Conservation (phyloP, 331 rosid species). For the Prunus yedoensis region DNA sequence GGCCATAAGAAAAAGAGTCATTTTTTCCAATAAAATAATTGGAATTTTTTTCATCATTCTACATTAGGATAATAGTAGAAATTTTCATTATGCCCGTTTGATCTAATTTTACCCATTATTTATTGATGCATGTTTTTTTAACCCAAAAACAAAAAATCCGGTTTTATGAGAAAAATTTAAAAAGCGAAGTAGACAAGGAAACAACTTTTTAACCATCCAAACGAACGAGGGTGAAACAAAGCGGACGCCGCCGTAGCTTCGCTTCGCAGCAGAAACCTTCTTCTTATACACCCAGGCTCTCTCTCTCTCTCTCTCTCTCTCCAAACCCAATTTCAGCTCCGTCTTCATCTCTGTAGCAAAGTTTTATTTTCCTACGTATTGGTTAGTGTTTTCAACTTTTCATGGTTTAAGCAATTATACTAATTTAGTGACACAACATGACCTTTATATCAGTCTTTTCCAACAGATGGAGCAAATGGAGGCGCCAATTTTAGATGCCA, state of each 20-base stretch:
- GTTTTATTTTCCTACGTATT: not conserved
- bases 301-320: not conserved
- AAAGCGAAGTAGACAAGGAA: too few relatives aligned
- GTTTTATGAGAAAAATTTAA: too few relatives aligned
- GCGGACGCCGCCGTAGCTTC: constrained; percentile 20
- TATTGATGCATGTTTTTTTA: too few relatives aligned
- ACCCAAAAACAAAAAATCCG: too few relatives aligned
- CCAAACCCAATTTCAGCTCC: constrained; percentile 2
- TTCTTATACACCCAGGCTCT: not conserved
- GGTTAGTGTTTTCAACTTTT: not conserved
- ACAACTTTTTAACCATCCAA: not conserved
- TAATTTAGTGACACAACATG: not conserved
- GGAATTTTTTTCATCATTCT: too few relatives aligned
- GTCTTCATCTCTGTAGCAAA: not conserved
- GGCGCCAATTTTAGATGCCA: constrained; percentile 32
- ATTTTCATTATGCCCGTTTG: too few relatives aligned
- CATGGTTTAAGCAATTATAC: not conserved
- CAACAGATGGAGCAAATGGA: constrained; percentile 42
- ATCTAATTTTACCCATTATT: too few relatives aligned
- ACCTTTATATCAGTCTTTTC: not conserved
- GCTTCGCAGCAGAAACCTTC: not conserved
- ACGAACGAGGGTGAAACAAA: constrained; percentile 1
- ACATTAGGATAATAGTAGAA: too few relatives aligned
- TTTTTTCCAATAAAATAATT: too few relatives aligned
- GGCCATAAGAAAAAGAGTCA: too few relatives aligned